Base-by-base conservation (phyloP, 495 filamentous ascomycete species). In the Venustampulla echinocandica region DNA sequence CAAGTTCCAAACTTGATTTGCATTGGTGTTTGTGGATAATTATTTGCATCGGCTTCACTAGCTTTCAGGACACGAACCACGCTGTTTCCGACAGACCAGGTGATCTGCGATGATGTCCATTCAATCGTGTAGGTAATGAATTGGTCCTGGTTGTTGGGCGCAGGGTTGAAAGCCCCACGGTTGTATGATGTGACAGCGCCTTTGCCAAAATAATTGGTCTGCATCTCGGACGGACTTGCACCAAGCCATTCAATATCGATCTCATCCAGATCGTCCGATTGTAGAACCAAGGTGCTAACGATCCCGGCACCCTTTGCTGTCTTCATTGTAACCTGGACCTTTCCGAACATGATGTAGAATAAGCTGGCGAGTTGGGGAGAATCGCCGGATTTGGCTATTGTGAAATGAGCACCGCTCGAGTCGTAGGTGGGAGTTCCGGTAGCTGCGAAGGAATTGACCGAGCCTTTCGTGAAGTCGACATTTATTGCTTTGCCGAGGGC, bases 141-240 rank as follows among this genome's bases (percentile, higher is more conserved):
- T 13, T 74, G 67, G 23, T 65, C 68, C 44, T 81, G 74, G 44
- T 55, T 68, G 58, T 79, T 79, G 41, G 65, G 52, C 30, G 84
- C 70, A 6, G 70, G 49, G 56, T 82, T 77, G 47, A 71, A 74
- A 1, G 69, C 73, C 22, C 79, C 82, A 27, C 81, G 81, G 50
- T 78, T 69, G 52, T 76, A 82, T 10, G 74, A 68, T 7, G 61
- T 67, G 6, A 76, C 77, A 46, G 81, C 76, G 15, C 84, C 85
- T 64, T 88, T 85, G 51, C 83, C 82, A 59, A 84, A 90, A 65
- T 82, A 90, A 64, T 90, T 88, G 56, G 75, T 80, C 61, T 88
- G 82, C 9, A 85, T 81, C 42, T 76, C 55, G 10, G 42, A 50
- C 11, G 23, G 25, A 47, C 75, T 68, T 21, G 62, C 70, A 37